These are phyloP conservation scores for Citrus australasica DNA, from an alignment of 345 rosid species.

Conservation along the genomic window DNA sequence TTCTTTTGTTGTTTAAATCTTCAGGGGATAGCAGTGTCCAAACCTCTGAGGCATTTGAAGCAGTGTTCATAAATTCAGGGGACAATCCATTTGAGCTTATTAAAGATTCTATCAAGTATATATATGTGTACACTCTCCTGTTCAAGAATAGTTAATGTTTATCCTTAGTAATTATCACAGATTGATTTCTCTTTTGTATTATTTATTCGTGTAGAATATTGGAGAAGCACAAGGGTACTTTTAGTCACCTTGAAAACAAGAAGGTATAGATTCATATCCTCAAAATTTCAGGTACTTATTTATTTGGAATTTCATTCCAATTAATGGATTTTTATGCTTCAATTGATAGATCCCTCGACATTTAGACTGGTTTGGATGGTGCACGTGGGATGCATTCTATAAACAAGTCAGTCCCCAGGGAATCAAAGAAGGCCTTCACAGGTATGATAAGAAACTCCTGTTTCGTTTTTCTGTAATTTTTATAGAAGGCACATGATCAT, in stretches of 20 bases:
- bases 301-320: neutral
- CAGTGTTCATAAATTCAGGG: slow-evolving; percentile 52
- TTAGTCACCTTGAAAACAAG: slow-evolving; percentile 51
- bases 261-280: slow-evolving; percentile 29
- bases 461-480: neutral
- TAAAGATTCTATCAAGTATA: slow-evolving; percentile 50
- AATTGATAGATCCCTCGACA: slow-evolving; percentile 45
- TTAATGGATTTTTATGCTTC: neutral
- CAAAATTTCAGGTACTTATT: neutral
- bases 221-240: slow-evolving; percentile 56
- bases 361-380: slow-evolving; percentile 72
- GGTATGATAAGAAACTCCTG: slow-evolving; percentile 26
- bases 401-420: slow-evolving; percentile 45
- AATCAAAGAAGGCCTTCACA: slow-evolving; percentile 52
- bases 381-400: slow-evolving; percentile 81
- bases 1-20: slow-evolving; percentile 6
- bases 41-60: slow-evolving; percentile 33
- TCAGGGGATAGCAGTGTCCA: slow-evolving; percentile 52
- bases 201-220: slow-evolving; percentile 34
- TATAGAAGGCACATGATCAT: neutral
- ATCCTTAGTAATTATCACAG: neutral
- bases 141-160: neutral
- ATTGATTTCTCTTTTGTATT: neutral
- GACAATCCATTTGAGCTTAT: slow-evolving; percentile 59
- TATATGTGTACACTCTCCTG: neutral